phyloP scores from a whole-genome alignment of 2,329 filamentous ascomycete species.

The Cordyceps pruinosa region DNA sequence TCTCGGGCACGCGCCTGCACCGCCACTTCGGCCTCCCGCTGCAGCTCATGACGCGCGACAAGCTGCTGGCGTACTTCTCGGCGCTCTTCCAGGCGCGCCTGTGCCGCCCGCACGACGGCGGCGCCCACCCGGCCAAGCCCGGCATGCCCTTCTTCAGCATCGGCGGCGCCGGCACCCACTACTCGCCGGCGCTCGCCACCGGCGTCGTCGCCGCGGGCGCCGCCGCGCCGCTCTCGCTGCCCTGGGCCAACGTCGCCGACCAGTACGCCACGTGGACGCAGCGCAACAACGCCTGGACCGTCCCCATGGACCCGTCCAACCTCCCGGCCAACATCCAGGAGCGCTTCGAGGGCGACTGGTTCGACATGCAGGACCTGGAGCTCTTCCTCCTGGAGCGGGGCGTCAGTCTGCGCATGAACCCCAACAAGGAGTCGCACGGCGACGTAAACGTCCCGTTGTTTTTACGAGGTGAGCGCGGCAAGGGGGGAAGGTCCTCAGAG shows the following conservation, averaged over 20 bases:
- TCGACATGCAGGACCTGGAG: slow-evolving; percentile 17
- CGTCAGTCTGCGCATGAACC: slow-evolving; percentile 2
- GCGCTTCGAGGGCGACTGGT: slow-evolving; percentile 15
- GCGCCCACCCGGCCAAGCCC: not conserved
- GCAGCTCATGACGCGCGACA: slow-evolving; percentile 12
- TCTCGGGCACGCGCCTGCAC: slow-evolving; percentile 7
- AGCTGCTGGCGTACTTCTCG: slow-evolving; percentile 14
- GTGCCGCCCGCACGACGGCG: not conserved
- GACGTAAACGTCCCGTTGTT: slow-evolving; percentile 7
- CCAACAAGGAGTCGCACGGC: not conserved
- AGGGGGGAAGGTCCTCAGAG: not conserved
- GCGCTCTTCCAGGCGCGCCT: slow-evolving; percentile 13
- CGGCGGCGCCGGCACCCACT: slow-evolving; percentile 54
- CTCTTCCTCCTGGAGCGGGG: slow-evolving; percentile 12
- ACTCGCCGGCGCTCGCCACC: slow-evolving; percentile 4
- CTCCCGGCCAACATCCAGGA: slow-evolving; percentile 13
- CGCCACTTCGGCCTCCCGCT: slow-evolving; percentile 13
- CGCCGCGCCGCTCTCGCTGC: not conserved
- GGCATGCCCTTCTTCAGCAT: slow-evolving; percentile 50
- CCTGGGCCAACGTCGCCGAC: slow-evolving; percentile 9
- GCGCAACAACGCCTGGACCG: slow-evolving; percentile 7
- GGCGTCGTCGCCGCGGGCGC: not conserved
- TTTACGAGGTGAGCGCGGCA: not conserved
- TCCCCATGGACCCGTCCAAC: slow-evolving; percentile 10
- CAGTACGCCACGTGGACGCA: slow-evolving; percentile 2